A percentile compares a stretch with the other conserved stretches of the same genome.
These are phyloP conservation scores for Aspergillus viridinutans DNA, from an alignment of 2,329 filamentous ascomycete species.

Conservation along the genomic window DNA sequence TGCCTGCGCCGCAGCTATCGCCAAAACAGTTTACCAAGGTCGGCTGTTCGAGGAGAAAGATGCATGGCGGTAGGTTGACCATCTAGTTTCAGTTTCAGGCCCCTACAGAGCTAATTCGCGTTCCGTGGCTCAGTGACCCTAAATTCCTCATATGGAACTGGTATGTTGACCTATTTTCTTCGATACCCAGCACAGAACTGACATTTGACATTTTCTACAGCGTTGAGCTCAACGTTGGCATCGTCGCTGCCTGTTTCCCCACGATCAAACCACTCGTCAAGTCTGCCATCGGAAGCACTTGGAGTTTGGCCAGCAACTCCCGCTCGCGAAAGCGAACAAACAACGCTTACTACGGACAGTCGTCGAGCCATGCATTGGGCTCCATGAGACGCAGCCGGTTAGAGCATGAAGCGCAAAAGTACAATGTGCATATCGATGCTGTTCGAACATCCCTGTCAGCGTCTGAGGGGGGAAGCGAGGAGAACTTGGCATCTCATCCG, in stretches of 20 bases:
- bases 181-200: not conserved
- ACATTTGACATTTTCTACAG: constrained; percentile 17
- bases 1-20: constrained; percentile 38
- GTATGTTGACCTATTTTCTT: constrained; percentile 4
- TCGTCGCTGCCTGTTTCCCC: constrained; percentile 40
- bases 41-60: constrained; percentile 27
- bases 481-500: not conserved
- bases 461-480: not conserved
- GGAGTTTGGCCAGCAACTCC: constrained; percentile 6
- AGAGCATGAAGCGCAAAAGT: not conserved
- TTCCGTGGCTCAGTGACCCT: not conserved
- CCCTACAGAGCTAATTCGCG: constrained; percentile 6
- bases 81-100: not conserved
- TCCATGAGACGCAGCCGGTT: not conserved
- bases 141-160: constrained; percentile 16
- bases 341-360: not conserved
- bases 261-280: constrained; percentile 37
- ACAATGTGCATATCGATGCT: not conserved
- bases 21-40: constrained; percentile 30
- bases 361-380: not conserved
- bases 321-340: constrained; percentile 3
- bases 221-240: constrained; percentile 40
- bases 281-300: constrained; percentile 9
- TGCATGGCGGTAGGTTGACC: constrained; percentile 27
- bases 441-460: not conserved